Base-by-base conservation (phyloP, 176 grass and related monocot species). In the Zoysia pacifica region DNA sequence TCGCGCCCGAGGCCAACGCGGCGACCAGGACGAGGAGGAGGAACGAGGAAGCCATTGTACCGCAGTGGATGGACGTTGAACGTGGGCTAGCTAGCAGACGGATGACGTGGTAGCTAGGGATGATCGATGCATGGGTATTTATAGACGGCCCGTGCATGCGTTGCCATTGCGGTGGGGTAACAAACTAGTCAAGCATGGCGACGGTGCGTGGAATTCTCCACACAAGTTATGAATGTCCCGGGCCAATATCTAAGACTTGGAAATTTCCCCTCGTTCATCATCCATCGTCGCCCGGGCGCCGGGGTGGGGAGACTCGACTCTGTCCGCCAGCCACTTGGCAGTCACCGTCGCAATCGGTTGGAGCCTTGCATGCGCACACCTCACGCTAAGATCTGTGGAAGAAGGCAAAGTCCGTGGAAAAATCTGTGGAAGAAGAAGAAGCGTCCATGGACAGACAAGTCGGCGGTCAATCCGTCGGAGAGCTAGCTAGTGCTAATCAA, bases 1-100 rank as follows among this genome's bases (percentile, higher is more conserved):
- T 72, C 2, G 76, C 41, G 0, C 72, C 10, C 2, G 43, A 3
- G 0, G 42, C 1, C 15, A 77, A 46, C 59, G 44, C 15, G 62
- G 72, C 8, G 45, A 28, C 28, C 1, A 89, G 11, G 72, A 85
- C 2, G 56, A 60, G 19, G 48, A 91, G 19, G 14, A 67, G 2
- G 6, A 70, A 16, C 10, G 18, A 7, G 11, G 69, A 78, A 20
- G 80, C 75, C 89, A 87, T 84, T 59, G 2, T 18, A 7, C 8
- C 28, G 28, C 28, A 28, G 28, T 28, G 28, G 28, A 28, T 28
- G 28, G 28, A 28, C 28, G 28, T 28, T 28, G 28, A 28, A 28
- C 28, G 28, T 28, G 28, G 28, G 28, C 28, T 28, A 28, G 28
- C 28, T 28, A 28, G 28, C 28, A 28, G 28, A 28, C 28, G 28